These are phyloP conservation scores for Tubosaeta sp. DNA, from an alignment of 768 basidiomycete species.

Conservation along the genomic window DNA sequence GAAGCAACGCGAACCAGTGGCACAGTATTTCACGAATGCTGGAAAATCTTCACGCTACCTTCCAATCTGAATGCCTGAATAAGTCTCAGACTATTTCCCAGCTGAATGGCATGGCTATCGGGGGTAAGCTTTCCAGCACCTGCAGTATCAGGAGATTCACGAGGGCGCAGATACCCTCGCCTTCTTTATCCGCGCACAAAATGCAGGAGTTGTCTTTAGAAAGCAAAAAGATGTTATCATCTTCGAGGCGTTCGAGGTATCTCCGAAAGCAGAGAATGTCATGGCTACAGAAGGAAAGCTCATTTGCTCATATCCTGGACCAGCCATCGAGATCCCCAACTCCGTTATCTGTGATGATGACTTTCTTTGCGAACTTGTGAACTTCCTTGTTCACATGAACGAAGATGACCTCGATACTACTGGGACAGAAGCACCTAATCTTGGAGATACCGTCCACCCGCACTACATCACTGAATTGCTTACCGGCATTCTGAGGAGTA, in stretches of 20 bases:
- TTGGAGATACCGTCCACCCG: constrained; percentile 19
- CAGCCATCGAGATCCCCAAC: constrained; percentile 35
- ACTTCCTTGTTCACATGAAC: constrained; percentile 35
- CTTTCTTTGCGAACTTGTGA: constrained; percentile 34
- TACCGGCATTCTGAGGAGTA: constrained; percentile 38
- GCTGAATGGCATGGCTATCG: constrained; percentile 12
- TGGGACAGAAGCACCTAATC: too few relatives aligned
- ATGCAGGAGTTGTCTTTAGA: too few relatives aligned
- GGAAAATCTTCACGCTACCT: neutral
- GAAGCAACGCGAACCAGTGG: neutral
- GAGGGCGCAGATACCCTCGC: constrained; percentile 31
- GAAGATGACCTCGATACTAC: constrained; percentile 9
- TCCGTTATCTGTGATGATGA: constrained; percentile 4
- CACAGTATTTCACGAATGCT: constrained; percentile 24
- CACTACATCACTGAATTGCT: constrained; percentile 45
- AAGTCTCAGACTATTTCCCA: neutral
- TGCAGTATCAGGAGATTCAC: neutral
- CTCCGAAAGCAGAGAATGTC: constrained; percentile 30
- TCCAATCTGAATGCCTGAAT: neutral
- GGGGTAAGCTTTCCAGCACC: constrained; percentile 13
- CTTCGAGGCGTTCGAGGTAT: constrained; percentile 37
- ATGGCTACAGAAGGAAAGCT: constrained; percentile 39
- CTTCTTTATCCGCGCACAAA: constrained; percentile 38
- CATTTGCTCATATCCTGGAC: constrained; percentile 40
- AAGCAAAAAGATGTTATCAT: constrained; percentile 11